Conservation (phyloP, 257 asterid genomes). For the Thymus mandschuricus region DNA sequence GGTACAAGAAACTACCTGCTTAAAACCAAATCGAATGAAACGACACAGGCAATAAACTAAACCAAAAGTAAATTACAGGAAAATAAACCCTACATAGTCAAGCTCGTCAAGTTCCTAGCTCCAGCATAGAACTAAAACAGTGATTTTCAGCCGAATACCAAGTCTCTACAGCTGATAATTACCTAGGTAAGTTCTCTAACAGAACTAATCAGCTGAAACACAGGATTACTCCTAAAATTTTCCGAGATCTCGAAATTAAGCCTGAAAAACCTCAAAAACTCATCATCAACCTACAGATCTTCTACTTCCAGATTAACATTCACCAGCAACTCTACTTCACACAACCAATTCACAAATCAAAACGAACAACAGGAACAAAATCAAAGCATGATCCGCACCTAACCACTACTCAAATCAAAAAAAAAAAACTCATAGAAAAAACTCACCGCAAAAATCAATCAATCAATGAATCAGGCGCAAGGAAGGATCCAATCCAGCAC, state of each 20-base stretch:
- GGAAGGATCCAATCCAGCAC: too few relatives aligned
- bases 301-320: not conserved
- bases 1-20: constrained; percentile 5
- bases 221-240: not conserved
- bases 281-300: constrained; percentile 7
- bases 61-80: not conserved
- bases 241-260: constrained; percentile 3
- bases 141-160: not conserved
- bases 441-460: constrained; percentile 24
- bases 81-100: not conserved
- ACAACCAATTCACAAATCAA: constrained; percentile 9
- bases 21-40: not conserved
- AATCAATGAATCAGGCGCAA: too few relatives aligned
- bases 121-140: not conserved
- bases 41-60: not conserved
- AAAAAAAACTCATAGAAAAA: constrained; percentile 43
- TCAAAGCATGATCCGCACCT: constrained; percentile 2
- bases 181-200: not conserved
- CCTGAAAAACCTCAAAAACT: not conserved
- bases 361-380: constrained; percentile 10
- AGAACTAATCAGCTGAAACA: constrained; percentile 16
- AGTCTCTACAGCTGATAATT: not conserved
- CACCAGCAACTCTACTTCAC: not conserved
- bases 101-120: constrained; percentile 17
- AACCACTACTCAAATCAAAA: constrained; percentile 16